A percentile compares a stretch with the other conserved stretches of the same genome.
phyloP scores from a whole-genome alignment of 2,329 filamentous ascomycete genomes.

The Aotearoamyces nothofagi region DNA sequence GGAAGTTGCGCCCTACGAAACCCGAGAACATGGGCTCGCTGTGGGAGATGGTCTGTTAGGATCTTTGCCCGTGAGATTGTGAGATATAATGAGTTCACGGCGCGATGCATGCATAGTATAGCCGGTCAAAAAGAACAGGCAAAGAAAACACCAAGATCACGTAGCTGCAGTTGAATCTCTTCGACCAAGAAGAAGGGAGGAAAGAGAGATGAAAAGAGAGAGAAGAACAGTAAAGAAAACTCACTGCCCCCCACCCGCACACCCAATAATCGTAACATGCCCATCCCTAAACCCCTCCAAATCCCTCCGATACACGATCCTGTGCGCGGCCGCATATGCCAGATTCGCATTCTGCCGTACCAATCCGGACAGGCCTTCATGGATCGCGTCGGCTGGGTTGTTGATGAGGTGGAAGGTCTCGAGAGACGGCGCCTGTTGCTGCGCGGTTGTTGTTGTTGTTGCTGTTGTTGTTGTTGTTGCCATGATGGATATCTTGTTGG shows the following conservation, averaged over 20 bases:
- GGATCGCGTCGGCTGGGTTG: conserved; percentile 9
- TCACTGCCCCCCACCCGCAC: conserved; percentile 16
- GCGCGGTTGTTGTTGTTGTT: conserved; percentile 9
- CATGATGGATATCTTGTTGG: too few relatives aligned
- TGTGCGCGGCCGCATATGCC: conserved; percentile 11
- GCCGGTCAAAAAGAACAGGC: neutral
- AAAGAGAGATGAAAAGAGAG: neutral
- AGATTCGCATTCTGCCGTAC: conserved; percentile 12
- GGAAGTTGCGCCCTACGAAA: conserved; percentile 3
- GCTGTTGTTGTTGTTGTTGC: conserved; percentile 1
- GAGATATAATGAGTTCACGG: too few relatives aligned
- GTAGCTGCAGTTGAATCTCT: neutral
- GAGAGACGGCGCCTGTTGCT: conserved; percentile 3
- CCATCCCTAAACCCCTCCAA: conserved; percentile 11
- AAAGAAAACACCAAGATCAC: neutral
- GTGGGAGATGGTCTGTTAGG: neutral
- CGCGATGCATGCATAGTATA: too few relatives aligned
- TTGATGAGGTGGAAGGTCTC: conserved; percentile 12
- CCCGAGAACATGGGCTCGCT: conserved; percentile 5
- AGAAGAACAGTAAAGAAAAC: conserved; percentile 1
- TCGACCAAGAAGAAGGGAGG: neutral
- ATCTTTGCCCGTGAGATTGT: too few relatives aligned
- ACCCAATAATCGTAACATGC: conserved; percentile 16
- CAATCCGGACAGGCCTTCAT: conserved; percentile 12
- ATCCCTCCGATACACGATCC: conserved; percentile 14